Conservation (phyloP, 1,284 basidiomycete species). For the Cryptococcus sp. region DNA sequence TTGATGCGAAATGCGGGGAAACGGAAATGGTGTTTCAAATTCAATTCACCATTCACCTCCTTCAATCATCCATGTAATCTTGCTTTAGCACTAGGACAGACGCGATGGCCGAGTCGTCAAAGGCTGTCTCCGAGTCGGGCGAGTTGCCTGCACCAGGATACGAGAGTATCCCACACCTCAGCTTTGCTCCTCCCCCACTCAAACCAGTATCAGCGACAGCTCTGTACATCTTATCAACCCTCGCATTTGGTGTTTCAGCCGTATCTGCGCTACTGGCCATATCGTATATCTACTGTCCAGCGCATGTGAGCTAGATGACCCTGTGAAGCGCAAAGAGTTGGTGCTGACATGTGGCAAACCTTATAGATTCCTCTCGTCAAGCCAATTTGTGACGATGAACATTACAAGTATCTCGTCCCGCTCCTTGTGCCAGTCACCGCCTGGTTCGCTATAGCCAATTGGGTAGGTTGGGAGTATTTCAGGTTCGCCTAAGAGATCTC, state of each 20-base stretch:
- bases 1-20: too few species aligned
- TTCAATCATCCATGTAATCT: too few species aligned
- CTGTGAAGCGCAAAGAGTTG: too few species aligned
- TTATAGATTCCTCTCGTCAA: slow-evolving; percentile 3
- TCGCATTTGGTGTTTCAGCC: slow-evolving; percentile 10
- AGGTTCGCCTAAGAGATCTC: slow-evolving; percentile 64
- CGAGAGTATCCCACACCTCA: not conserved
- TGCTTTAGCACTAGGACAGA: too few species aligned
- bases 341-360: not conserved
- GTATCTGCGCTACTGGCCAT: slow-evolving; percentile 7
- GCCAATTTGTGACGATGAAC: slow-evolving; percentile 60
- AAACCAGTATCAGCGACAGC: slow-evolving; percentile 1
- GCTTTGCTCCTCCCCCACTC: slow-evolving; percentile 9
- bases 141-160: too few species aligned
- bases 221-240: slow-evolving; percentile 12
- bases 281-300: slow-evolving; percentile 22
- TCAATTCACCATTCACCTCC: too few species aligned
- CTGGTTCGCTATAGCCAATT: slow-evolving; percentile 92
- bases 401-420: slow-evolving; percentile 85
- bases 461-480: slow-evolving; percentile 95
- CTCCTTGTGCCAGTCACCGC: slow-evolving; percentile 76
- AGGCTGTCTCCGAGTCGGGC: too few species aligned
- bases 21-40: too few species aligned
- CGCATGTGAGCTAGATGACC: slow-evolving; percentile 2
- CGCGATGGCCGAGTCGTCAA: too few species aligned